A percentile compares a stretch with the other conserved stretches of the same genome.
These are phyloP conservation scores for Talaromyces sp. DNA, from an alignment of 2,329 filamentous ascomycete species.

Conservation along the genomic window DNA sequence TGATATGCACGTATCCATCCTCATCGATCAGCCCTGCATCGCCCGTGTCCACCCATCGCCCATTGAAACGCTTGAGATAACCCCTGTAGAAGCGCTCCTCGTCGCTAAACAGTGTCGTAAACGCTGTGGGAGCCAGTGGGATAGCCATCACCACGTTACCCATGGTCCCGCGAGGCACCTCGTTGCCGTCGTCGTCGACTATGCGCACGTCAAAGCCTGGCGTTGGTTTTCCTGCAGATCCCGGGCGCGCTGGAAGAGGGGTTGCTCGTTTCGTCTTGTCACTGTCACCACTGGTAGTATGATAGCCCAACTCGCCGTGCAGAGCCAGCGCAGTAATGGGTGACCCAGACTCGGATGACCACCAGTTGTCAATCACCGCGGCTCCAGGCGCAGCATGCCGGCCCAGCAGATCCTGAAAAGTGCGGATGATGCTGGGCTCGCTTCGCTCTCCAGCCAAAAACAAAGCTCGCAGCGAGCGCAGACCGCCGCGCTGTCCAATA, in stretches of 20 bases:
- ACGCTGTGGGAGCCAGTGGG: slow-evolving; percentile 79
- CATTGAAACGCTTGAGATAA: slow-evolving; percentile 76
- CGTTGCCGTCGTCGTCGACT: slow-evolving; percentile 73
- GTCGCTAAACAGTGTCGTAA: slow-evolving; percentile 81
- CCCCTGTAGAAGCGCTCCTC: slow-evolving; percentile 79
- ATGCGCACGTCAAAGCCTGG: slow-evolving; percentile 84
- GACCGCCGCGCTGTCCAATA: slow-evolving; percentile 62
- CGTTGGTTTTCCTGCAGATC: slow-evolving; percentile 85
- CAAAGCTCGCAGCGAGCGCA: slow-evolving; percentile 67
- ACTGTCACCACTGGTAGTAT: slow-evolving; percentile 21
- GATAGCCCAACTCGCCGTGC: slow-evolving; percentile 57
- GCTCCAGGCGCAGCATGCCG: slow-evolving; percentile 62
- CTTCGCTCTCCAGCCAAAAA: slow-evolving; percentile 88
- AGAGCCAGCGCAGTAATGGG: slow-evolving; percentile 64
- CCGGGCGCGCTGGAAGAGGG: slow-evolving; percentile 66
- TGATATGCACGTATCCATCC: slow-evolving; percentile 62
- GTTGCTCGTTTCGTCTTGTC: too few species aligned
- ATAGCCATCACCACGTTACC: slow-evolving; percentile 85
- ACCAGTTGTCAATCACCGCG: slow-evolving; percentile 67
- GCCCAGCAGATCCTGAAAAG: slow-evolving; percentile 70
- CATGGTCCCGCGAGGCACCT: slow-evolving; percentile 69
- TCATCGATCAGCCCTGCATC: slow-evolving; percentile 82
- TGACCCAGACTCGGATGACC: slow-evolving; percentile 66
- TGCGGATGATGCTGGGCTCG: slow-evolving; percentile 76
- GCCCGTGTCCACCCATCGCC: slow-evolving; percentile 84